These are phyloP conservation scores for Leptomonas pyrrhocoris DNA, from an alignment of 208 protist species.

Conservation along the genomic window DNA sequence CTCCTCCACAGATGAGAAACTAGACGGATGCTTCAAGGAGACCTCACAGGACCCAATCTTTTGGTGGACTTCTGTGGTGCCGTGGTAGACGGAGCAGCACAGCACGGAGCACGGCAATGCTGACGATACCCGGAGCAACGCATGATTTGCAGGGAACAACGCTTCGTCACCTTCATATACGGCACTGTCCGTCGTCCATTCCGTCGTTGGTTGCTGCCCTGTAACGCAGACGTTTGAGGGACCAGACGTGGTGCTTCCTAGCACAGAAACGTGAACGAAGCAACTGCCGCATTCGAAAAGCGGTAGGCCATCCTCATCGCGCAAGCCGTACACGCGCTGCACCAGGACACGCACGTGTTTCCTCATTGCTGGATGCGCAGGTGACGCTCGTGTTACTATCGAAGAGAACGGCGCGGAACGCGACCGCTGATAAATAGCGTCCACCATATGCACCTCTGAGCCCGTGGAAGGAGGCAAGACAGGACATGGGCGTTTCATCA, in stretches of 20 bases:
- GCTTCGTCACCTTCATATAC: not conserved
- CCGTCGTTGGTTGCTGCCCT: not conserved
- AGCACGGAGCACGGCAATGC: not conserved
- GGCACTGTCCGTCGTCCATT: not conserved
- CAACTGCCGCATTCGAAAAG: not conserved
- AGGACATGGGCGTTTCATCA: not conserved
- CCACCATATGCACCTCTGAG: not conserved
- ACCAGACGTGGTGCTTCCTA: not conserved
- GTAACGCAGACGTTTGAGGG: not conserved
- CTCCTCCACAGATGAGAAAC: not conserved
- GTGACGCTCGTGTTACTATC: not conserved
- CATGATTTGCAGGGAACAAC: not conserved
- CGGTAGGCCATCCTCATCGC: conserved; percentile 12
- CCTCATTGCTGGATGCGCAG: not conserved
- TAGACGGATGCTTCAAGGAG: not conserved
- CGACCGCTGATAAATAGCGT: not conserved
- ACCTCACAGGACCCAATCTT: conserved; percentile 1
- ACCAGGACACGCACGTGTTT: not conserved
- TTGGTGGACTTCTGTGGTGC: not conserved
- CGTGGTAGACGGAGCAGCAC: conserved; percentile 1
- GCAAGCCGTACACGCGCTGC: not conserved
- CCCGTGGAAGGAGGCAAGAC: not conserved
- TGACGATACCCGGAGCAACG: not conserved
- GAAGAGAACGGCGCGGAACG: not conserved
- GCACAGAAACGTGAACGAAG: not conserved